Evolutionary conservation across 1,284 basidiomycete genomes (phyloP), one percentile per base, ranked within the genome.

Genomic region (Cerrena zonata): DNA sequence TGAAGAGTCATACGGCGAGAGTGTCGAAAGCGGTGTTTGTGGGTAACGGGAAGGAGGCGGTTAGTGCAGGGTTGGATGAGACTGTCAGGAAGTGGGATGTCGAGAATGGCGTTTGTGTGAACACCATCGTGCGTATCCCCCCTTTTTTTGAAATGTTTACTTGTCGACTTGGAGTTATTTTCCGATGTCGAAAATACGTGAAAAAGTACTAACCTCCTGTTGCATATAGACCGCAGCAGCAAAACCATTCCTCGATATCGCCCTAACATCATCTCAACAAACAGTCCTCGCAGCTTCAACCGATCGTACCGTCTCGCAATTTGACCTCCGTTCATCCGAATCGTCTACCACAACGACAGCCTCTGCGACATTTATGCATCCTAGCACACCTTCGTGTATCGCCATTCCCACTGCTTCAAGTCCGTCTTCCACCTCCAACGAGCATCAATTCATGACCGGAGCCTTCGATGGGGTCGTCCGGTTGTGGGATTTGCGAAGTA

Each of bases 401-500:
- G 74, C 77, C 1, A 65, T 79, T 13, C 72, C 83, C 59, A 73
- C 78, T 0, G 75, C 76, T 0, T 58, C 68, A 2, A 56, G 48
- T 2, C 58, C 57, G 10, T 58, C 65, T 15, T 51, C 54, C 22
- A 49, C 52, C 4, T 36, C 39, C 5, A 73, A 72, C 4, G 61
- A 70, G 23, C 74, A 87, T 59, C 89, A 91, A 56, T 73, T 94
- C 18, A 75, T 88, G 5, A 88, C 82, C 0, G 93, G 90, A 1
- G 84, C 86, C 0, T 93, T 94, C 64, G 89, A 93, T 55, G 90
- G 91, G 30, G 71, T 84, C 0, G 83, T 88, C 2, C 78, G 91
- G 23, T 72, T 96, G 18, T 96, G 92, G 92, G 94, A 97, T 66
- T 69, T 92, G 24, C 76, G 92, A 1, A 89, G 84, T 58, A 70